phyloP scores from a whole-genome alignment of 2,329 filamentous ascomycete species.

The Alternaria panax region DNA sequence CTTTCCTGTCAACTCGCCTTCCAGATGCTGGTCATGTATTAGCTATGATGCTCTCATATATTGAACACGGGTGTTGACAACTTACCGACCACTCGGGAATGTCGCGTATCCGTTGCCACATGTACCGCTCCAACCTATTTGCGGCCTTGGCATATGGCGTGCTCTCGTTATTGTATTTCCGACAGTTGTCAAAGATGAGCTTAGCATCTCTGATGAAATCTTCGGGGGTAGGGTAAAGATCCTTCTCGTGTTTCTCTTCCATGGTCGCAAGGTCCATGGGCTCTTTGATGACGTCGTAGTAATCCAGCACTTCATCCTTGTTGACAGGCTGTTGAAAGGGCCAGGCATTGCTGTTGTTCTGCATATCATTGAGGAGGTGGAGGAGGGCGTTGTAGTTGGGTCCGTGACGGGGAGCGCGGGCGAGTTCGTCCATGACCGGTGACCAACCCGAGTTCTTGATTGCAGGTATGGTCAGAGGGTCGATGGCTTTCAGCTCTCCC shows the following conservation, averaged over 20 bases:
- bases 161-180: conserved; percentile 93
- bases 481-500: conserved; percentile 70
- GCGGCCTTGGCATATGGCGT: conserved; percentile 96
- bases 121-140: conserved; percentile 89
- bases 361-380: conserved; percentile 90
- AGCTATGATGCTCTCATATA: background rate
- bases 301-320: conserved; percentile 95
- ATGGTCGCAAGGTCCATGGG: conserved; percentile 97
- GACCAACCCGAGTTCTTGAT: conserved; percentile 94
- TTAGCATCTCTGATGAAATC: conserved; percentile 90
- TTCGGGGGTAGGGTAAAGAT: conserved; percentile 88
- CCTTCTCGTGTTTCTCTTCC: conserved; percentile 93
- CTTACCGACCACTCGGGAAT: conserved; percentile 81
- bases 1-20: conserved; percentile 41
- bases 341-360: conserved; percentile 93
- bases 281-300: conserved; percentile 97
- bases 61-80: conserved; percentile 3
- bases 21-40: conserved; percentile 34
- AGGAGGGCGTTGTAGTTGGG: conserved; percentile 95
- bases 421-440: conserved; percentile 95
- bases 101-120: conserved; percentile 91
- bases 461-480: conserved; percentile 84
- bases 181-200: conserved; percentile 92
- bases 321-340: conserved; percentile 95
- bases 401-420: conserved; percentile 91